These are phyloP conservation scores for Picochlorum sp. DNA, from an alignment of 139 green algal species.

Conservation along the genomic window DNA sequence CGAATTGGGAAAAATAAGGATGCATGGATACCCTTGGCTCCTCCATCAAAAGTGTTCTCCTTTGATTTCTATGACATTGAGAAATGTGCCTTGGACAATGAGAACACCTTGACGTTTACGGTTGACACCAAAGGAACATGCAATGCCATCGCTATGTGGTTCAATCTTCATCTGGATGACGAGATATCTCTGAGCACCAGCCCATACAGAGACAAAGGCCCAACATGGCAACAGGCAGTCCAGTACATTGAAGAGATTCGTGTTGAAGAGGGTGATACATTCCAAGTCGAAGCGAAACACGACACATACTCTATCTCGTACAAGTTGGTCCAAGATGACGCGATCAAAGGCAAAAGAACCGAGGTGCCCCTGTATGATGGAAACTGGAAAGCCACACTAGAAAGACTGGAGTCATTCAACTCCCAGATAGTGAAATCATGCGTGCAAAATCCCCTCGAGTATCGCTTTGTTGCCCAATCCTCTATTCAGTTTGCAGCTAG, in stretches of 20 bases:
- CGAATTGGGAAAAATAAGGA: slow-evolving; percentile 39
- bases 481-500: slow-evolving; percentile 43
- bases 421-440: slow-evolving; percentile 36
- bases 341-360: slow-evolving; percentile 3
- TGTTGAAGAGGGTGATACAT: slow-evolving; percentile 23
- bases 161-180: slow-evolving; percentile 64
- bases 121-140: slow-evolving; percentile 26
- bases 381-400: slow-evolving; percentile 24
- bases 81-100: slow-evolving; percentile 33
- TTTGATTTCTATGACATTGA: slow-evolving; percentile 61
- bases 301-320: slow-evolving; percentile 60
- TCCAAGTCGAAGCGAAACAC: slow-evolving; percentile 39
- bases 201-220: slow-evolving; percentile 41
- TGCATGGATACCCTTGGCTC: slow-evolving; percentile 41
- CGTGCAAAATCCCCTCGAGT: slow-evolving; percentile 57
- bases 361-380: slow-evolving; percentile 24
- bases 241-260: slow-evolving; percentile 53
- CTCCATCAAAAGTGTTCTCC: slow-evolving; percentile 35
- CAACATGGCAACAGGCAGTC: slow-evolving; percentile 61
- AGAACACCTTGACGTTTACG: slow-evolving; percentile 4
- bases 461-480: slow-evolving; percentile 31
- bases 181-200: slow-evolving; percentile 33
- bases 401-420: slow-evolving; percentile 28
- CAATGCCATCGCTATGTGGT: slow-evolving; percentile 77
- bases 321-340: neutral